phyloP scores from a whole-genome alignment of 129 eudicot genomes.

The Cynara cardunculus region DNA sequence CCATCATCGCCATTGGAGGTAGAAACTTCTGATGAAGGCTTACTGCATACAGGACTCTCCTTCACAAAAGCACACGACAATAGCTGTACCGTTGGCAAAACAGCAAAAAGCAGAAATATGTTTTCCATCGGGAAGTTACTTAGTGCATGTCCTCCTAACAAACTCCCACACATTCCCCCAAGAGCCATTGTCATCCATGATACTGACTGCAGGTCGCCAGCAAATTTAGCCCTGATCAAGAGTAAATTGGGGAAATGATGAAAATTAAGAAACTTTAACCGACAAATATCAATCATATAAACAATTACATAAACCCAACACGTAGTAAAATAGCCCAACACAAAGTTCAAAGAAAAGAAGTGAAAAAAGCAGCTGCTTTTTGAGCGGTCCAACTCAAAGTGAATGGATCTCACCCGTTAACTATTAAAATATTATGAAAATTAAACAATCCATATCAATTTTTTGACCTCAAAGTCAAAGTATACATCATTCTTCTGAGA shows the following conservation, averaged over 20 bases:
- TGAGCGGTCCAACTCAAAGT: neutral
- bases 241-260: neutral
- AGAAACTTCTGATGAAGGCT: constrained; percentile 29
- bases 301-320: neutral
- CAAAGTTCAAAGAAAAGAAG: neutral
- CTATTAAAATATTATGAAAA: neutral
- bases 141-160: constrained; percentile 88
- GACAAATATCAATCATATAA: neutral
- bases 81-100: constrained; percentile 68
- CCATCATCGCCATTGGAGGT: constrained; percentile 32
- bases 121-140: constrained; percentile 47
- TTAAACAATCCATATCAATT: neutral
- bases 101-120: constrained; percentile 71
- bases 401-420: neutral
- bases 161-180: constrained; percentile 94
- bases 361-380: neutral
- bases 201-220: constrained; percentile 95
- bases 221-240: constrained; percentile 80
- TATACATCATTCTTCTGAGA: neutral
- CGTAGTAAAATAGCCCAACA: neutral
- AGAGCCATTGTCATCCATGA: constrained; percentile 98
- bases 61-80: constrained; percentile 72
- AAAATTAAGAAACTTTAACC: neutral
- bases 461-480: neutral
- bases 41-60: constrained; percentile 43